Evolutionary conservation across 129 eudicot species (phyloP).

Genomic region (Cynara cardunculus): DNA sequence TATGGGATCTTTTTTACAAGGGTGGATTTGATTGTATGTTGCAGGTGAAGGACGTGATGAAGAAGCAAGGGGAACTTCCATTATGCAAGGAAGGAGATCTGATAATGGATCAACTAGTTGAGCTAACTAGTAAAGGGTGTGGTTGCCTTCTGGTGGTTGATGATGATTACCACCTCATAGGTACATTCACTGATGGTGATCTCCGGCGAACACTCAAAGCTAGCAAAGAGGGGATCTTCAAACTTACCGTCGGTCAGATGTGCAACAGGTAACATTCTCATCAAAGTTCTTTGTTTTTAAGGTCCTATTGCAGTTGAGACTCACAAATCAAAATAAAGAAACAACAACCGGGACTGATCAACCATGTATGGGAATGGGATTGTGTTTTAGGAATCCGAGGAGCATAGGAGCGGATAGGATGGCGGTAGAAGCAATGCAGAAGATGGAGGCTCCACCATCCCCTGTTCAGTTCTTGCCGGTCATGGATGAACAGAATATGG

Average conservation of each 20-base stretch:
- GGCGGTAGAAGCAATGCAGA: conserved; percentile 98
- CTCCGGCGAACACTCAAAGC: conserved; percentile 90
- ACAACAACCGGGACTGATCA: neutral
- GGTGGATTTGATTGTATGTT: neutral
- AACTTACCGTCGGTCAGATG: conserved; percentile 94
- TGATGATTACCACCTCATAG: conserved; percentile 64
- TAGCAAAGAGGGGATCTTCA: conserved; percentile 90
- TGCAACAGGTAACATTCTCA: conserved; percentile 73
- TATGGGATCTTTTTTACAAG: neutral
- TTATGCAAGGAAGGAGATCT: conserved; percentile 76
- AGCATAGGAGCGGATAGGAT: conserved; percentile 80
- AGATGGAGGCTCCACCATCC: conserved; percentile 97
- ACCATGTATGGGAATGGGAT: neutral
- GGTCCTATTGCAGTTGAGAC: neutral
- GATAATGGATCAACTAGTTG: conserved; percentile 95
- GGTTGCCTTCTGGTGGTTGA: conserved; percentile 92
- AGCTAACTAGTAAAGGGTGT: conserved; percentile 91
- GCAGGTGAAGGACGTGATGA: conserved; percentile 97
- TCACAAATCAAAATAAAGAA: neutral
- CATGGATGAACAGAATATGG: conserved; percentile 40
- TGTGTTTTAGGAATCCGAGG: conserved; percentile 96
- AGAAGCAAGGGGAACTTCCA: conserved; percentile 84
- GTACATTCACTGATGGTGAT: conserved; percentile 97
- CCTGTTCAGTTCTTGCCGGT: conserved; percentile 97
- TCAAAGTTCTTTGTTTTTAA: neutral